Evolutionary conservation across 1,139 yeast species (phyloP).

Genomic region (Keqinozyma sinolaborantium): DNA sequence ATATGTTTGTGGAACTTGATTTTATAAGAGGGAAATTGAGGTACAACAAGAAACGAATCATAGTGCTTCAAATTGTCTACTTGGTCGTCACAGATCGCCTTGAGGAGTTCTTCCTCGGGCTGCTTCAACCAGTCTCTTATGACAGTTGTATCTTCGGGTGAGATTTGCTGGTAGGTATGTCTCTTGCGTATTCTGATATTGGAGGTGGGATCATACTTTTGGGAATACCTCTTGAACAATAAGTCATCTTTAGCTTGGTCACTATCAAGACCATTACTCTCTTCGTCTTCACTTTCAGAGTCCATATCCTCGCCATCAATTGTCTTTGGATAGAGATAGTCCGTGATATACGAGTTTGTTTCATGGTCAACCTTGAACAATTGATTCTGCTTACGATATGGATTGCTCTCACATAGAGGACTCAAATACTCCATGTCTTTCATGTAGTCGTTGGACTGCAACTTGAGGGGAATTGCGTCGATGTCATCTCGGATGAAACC

Average conservation of each 20-base stretch:
- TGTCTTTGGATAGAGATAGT: conserved; percentile 22
- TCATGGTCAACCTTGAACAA: conserved; percentile 20
- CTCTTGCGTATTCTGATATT: conserved; percentile 14
- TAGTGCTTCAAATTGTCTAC: conserved; percentile 13
- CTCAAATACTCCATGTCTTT: conserved; percentile 51
- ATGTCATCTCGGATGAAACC: conserved; percentile 66
- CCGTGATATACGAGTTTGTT: conserved; percentile 21
- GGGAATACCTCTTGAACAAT: conserved; percentile 11
- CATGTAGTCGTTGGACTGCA: conserved; percentile 40
- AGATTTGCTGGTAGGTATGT: conserved; percentile 15
- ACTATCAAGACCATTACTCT: conserved; percentile 11
- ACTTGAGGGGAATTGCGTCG: conserved; percentile 48
- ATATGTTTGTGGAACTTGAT: conserved; percentile 32
- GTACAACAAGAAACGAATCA: conserved; percentile 13
- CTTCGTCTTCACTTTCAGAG: conserved; percentile 12
- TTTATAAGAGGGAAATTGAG: conserved; percentile 10
- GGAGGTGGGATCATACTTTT: conserved; percentile 14
- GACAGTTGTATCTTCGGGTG: conserved; percentile 5
- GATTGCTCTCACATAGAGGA: conserved; percentile 26
- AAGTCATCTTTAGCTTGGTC: conserved; percentile 12
- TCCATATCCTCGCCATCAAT: conserved; percentile 7
- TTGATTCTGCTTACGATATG: conserved; percentile 33
- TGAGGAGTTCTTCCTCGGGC: neutral
- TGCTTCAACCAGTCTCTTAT: conserved; percentile 5
- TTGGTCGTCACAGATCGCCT: neutral